phyloP scores from a whole-genome alignment of 139 green algal genomes.

The Choricystis sp. region DNA sequence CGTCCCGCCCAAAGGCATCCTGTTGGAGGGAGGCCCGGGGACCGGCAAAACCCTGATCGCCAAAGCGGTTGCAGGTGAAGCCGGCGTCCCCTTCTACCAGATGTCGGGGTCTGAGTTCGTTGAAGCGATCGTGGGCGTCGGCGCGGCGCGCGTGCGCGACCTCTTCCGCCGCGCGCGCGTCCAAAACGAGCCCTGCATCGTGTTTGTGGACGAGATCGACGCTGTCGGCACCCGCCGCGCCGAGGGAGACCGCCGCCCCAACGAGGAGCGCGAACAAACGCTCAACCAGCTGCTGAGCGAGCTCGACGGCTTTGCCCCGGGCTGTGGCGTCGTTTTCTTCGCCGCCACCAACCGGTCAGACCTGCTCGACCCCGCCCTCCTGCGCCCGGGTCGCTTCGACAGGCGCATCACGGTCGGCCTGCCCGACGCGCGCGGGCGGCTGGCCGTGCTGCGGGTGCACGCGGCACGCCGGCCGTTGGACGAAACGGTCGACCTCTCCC shows the following conservation, averaged over 20 bases:
- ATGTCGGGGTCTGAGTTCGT: constrained; percentile 96
- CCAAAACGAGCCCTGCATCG: constrained; percentile 70
- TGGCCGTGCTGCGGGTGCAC: constrained; percentile 59
- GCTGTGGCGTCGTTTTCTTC: constrained; percentile 89
- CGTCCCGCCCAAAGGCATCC: constrained; percentile 82
- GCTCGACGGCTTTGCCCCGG: constrained; percentile 95
- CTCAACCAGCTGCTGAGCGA: constrained; percentile 96
- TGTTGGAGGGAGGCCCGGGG: constrained; percentile 82
- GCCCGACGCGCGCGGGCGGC: constrained; percentile 50
- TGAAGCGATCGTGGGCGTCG: constrained; percentile 92
- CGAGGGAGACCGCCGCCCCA: constrained; percentile 31
- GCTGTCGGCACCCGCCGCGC: constrained; percentile 74
- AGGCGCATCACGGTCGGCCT: constrained; percentile 62
- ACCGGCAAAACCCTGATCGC: constrained; percentile 84
- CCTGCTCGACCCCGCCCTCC: constrained; percentile 56
- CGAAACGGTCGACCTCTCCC: constrained; percentile 63
- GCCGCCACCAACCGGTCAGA: constrained; percentile 79
- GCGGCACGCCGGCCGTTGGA: constrained; percentile 34
- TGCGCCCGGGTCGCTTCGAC: constrained; percentile 89
- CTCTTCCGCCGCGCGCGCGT: constrained; percentile 86
- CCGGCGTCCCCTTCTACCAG: constrained; percentile 72
- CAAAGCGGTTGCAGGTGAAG: constrained; percentile 86
- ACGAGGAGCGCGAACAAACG: constrained; percentile 74
- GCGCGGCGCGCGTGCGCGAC: constrained; percentile 82
- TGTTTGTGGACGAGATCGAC: constrained; percentile 99